phyloP scores from a whole-genome alignment of 352 stramenopile species.

The Phytophthora quininea region DNA sequence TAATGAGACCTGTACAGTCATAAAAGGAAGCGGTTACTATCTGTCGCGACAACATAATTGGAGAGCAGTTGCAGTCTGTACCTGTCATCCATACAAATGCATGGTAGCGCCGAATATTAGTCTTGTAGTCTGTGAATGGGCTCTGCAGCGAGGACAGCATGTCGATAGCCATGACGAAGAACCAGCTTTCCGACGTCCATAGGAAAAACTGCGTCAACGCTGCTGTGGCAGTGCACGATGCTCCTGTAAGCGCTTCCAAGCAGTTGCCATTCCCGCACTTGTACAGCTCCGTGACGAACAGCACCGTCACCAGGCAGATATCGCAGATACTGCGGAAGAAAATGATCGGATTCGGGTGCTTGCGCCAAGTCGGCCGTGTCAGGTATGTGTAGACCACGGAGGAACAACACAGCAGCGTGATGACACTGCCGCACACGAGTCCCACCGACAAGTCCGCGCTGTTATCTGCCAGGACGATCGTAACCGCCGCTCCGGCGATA shows the following conservation, averaged over 20 bases:
- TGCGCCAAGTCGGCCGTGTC: constrained; percentile 79
- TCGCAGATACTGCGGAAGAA: constrained; percentile 88
- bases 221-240: constrained; percentile 68
- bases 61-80: too few relatives aligned
- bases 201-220: constrained; percentile 88
- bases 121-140: constrained; percentile 90
- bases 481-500: constrained; percentile 54
- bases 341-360: constrained; percentile 89
- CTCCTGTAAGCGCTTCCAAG: constrained; percentile 35
- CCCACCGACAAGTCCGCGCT: constrained; percentile 61
- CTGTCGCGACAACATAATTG: too few relatives aligned
- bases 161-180: constrained; percentile 90
- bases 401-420: constrained; percentile 77
- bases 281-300: constrained; percentile 83
- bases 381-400: constrained; percentile 83
- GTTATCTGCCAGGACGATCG: constrained; percentile 70
- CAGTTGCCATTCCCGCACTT: constrained; percentile 66
- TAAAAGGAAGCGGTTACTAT: not conserved
- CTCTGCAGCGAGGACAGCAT: constrained; percentile 86
- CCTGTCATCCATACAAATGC: constrained; percentile 82
- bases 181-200: constrained; percentile 89
- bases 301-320: constrained; percentile 76
- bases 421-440: constrained; percentile 73
- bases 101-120: constrained; percentile 84
- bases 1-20: constrained; percentile 54